A percentile compares a stretch with the other conserved stretches of the same genome.
Conservation (phyloP, 495 filamentous ascomycete genomes). For the Lichina pygmaea region DNA sequence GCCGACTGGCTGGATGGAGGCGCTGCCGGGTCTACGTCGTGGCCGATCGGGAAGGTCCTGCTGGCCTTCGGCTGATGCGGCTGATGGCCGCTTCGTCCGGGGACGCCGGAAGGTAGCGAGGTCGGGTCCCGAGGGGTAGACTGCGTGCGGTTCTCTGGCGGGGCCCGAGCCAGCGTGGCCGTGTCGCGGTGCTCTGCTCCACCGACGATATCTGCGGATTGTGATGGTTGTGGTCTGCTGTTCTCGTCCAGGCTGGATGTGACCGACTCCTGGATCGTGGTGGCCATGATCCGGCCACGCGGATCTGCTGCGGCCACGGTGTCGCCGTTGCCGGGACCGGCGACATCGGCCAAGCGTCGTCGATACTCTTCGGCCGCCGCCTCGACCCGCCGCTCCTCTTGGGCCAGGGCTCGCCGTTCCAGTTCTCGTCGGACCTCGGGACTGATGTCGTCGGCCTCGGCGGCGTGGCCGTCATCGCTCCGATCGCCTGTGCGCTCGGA, state of each 20-base stretch:
- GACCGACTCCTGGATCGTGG: slow-evolving; percentile 73
- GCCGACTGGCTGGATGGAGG: not conserved
- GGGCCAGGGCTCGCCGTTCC: slow-evolving; percentile 55
- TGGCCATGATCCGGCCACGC: slow-evolving; percentile 24
- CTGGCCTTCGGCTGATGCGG: not conserved
- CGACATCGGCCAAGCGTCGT: slow-evolving; percentile 39
- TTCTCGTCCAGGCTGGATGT: slow-evolving; percentile 66
- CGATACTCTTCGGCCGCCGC: slow-evolving; percentile 81
- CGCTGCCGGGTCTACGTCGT: not conserved
- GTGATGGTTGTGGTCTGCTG: slow-evolving; percentile 21
- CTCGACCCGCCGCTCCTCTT: slow-evolving; percentile 82
- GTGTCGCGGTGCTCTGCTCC: not conserved
- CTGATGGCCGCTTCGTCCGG: slow-evolving; percentile 53
- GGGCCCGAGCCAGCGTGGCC: slow-evolving; percentile 30
- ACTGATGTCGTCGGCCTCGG: slow-evolving; percentile 43
- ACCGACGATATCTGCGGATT: not conserved
- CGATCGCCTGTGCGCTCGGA: slow-evolving; percentile 48
- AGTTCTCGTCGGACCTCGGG: slow-evolving; percentile 81
- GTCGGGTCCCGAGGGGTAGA: no score
- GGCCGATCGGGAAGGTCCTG: not conserved
- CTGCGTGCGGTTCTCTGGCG: no score
- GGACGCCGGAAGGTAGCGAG: slow-evolving; percentile 26
- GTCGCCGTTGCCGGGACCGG: slow-evolving; percentile 14
- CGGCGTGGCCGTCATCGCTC: slow-evolving; percentile 31
- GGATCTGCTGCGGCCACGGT: slow-evolving; percentile 20